These are phyloP conservation scores for Zymoseptoria pseudotritici DNA, from an alignment of 2,329 filamentous ascomycete genomes.

Conservation along the genomic window DNA sequence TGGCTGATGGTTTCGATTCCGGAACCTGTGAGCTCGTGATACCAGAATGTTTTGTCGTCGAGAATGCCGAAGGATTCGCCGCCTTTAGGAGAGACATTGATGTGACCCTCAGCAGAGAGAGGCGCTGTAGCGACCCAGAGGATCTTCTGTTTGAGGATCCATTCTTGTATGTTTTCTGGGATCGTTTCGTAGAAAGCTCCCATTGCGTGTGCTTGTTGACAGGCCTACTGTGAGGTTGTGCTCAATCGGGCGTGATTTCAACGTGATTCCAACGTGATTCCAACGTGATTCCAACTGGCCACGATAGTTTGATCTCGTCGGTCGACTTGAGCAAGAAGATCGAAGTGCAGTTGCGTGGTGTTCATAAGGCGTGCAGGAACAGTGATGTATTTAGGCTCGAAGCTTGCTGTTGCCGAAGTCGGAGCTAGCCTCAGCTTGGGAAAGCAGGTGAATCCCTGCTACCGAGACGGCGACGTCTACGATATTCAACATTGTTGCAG, in stretches of 20 bases:
- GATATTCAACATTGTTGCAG: background rate
- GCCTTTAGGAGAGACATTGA: conserved; percentile 42
- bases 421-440: background rate
- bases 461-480: background rate
- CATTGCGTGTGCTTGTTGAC: conserved; percentile 23
- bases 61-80: conserved; percentile 37
- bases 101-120: conserved; percentile 34
- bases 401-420: background rate
- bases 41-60: conserved; percentile 37
- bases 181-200: conserved; percentile 40
- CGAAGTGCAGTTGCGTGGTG: background rate
- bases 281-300: too few species aligned
- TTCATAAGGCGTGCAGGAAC: background rate
- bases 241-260: too few species aligned
- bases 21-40: conserved; percentile 37
- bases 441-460: background rate
- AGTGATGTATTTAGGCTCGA: background rate
- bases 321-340: background rate
- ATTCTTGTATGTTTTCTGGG: conserved; percentile 31
- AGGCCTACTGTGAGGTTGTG: too few species aligned
- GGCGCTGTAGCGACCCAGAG: conserved; percentile 39
- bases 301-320: too few species aligned
- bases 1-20: conserved; percentile 40
- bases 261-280: too few species aligned
- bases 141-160: conserved; percentile 40